Evolutionary conservation across 2,329 filamentous ascomycete species (phyloP).

Genomic region (Epichloe glyceriae): DNA sequence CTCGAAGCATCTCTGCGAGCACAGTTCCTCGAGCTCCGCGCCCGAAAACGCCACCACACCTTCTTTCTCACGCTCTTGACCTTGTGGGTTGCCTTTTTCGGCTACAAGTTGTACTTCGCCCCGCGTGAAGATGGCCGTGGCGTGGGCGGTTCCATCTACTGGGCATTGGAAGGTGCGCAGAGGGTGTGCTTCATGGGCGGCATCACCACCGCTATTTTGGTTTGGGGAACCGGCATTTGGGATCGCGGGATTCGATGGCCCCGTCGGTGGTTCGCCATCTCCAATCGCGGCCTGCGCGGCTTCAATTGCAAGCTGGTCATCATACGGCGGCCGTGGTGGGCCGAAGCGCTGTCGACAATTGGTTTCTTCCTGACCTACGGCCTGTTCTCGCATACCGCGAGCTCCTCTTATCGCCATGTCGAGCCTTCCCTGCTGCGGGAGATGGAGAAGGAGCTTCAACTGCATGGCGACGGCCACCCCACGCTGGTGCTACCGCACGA

Average conservation of each 20-base stretch:
- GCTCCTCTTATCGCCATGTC: conserved; percentile 63
- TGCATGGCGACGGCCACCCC: conserved; percentile 29
- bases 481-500: conserved; percentile 29
- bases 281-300: conserved; percentile 76
- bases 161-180: conserved; percentile 82
- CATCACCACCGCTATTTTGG: conserved; percentile 69
- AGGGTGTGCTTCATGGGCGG: conserved; percentile 88
- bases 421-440: conserved; percentile 50
- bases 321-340: conserved; percentile 69
- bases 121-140: conserved; percentile 89
- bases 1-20: conserved; percentile 87
- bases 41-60: conserved; percentile 78
- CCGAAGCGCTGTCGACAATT: conserved; percentile 59
- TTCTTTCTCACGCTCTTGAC: conserved; percentile 76
- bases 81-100: conserved; percentile 72
- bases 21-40: conserved; percentile 83
- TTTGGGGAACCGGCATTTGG: conserved; percentile 95
- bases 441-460: conserved; percentile 44
- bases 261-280: conserved; percentile 74
- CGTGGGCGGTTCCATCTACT: conserved; percentile 88
- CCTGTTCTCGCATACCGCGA: conserved; percentile 52
- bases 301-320: conserved; percentile 97
- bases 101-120: conserved; percentile 84
- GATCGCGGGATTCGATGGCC: conserved; percentile 92
- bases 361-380: conserved; percentile 70